These are phyloP conservation scores for Chamaecyparis obtusa DNA, from an alignment of 75 land plant species.

Conservation along the genomic window DNA sequence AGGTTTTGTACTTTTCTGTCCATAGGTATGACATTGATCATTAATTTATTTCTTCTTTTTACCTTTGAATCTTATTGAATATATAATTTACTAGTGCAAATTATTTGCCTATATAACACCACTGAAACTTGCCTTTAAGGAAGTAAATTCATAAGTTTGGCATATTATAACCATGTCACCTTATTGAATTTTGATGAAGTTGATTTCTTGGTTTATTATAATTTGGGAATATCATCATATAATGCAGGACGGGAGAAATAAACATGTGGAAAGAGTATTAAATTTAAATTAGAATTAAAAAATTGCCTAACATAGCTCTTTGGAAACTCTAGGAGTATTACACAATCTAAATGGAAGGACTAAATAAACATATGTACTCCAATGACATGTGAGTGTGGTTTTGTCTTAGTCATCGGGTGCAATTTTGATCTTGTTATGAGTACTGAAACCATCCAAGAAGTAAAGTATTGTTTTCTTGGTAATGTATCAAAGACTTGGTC, in stretches of 20 bases:
- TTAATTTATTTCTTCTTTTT: neutral
- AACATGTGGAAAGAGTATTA: neutral
- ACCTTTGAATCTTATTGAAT: neutral
- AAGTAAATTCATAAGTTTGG: neutral
- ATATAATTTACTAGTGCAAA: neutral
- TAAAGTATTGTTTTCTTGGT: no score
- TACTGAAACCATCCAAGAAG: no score
- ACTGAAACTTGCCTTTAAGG: neutral
- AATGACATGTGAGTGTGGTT: no score
- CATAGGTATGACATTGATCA: slow-evolving; percentile 54
- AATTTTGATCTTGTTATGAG: no score
- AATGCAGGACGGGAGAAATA: neutral
- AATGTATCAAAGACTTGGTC: no score
- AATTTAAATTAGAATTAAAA: neutral
- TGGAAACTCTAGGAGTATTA: no score
- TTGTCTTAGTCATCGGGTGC: no score
- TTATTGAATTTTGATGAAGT: neutral
- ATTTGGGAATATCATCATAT: neutral
- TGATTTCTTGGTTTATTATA: neutral
- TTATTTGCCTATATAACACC: neutral
- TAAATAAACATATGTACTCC: no score
- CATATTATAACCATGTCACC: neutral
- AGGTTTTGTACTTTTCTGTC: slow-evolving; percentile 87
- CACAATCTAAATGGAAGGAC: no score
- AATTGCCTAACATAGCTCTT: no score